Evolutionary conservation across 768 basidiomycete genomes (phyloP), one percentile per base, ranked within the genome.

Genomic region (Strobilomyces echinocephalus): DNA sequence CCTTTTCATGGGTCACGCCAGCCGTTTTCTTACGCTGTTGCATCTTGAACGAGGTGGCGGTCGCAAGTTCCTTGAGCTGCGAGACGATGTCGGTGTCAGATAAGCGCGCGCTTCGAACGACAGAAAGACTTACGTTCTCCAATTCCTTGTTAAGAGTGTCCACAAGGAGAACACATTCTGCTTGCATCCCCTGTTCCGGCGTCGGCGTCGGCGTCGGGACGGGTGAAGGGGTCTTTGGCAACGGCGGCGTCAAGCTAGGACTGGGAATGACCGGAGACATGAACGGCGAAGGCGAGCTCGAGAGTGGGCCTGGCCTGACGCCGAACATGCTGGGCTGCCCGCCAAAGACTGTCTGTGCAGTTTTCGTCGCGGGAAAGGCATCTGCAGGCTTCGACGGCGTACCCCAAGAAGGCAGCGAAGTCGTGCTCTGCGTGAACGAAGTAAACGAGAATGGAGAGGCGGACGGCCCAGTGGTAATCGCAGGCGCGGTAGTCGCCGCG

Each of bases 181-280:
- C 74, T 60, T 88, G 86, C 79, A 92, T 81, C 10, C 85, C 83
- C 50, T 81, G 77, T 54, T 83, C 78, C 55, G 53, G 74, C 54
- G 52, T 69, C 54, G 65, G 59, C 21, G 59, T 20, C 16, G 54
- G 53, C 6, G 56, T 44, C 18, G 65, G 51, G 11, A 49, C 42
- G 1, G 60, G 53, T 8, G 50, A 18, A 11, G 47, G 46, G 5
- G 45, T 15, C n/a, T 20, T 56, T 11, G 57, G 35, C 43, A 35
- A 15, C 5, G 56, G 50, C 5, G 48, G 54, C 5, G 54, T 45
- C 7, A 49, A 30, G 24, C 60, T 46, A 26, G 57, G 40, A 16
- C 46, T 35, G 11, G 53, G 47, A 24, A 50, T 21, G 10, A 8
- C 24, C 16, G 59, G 31, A 2, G 54, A 50, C 6, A 24, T 8